Base-by-base conservation (phyloP, 192 early-diverging fungal species). In the Radiomyces spectabilis region DNA sequence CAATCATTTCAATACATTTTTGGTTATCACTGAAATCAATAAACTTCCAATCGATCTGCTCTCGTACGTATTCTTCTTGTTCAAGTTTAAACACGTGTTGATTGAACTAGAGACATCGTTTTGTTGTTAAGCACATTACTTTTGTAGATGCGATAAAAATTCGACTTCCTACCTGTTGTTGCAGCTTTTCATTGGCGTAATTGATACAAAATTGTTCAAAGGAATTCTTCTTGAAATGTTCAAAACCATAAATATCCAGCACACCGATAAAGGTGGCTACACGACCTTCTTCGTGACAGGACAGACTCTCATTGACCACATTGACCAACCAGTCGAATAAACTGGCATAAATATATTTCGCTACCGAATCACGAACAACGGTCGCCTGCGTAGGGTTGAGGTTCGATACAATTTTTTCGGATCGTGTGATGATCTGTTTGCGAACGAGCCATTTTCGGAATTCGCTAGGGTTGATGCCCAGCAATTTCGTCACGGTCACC, bases 131-230 rank as follows among this genome's bases (percentile, higher is more conserved):
- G 26, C 2, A 33, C 29, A 40, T 32, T 24, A 47, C 25, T 41
- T 19, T 34, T 34, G 29, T 33, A 55, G 12, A 55, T 30, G 5
- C 31, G 27, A 12, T 25, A 4, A 18, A 7, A 16, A 54, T 13
- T 49, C 5, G 24, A 13, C 19, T 24, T 30, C n/a, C 5, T 55
- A 69, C 68, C 41, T 72, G 88, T 74, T 97, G 94, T 71, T 99
- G 97, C 50, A 99, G 75, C 72, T 99, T 99, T 70, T 99, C 97
- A 71, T 95, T 95, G 57, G 93, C 87, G 61, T 89, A 91, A 63
- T 92, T 89, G 58, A 99, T 96, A 80, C 96, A 99, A 71, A 97
- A 97, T 78, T 99, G 96, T 75, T 99, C 96, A 57, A 99, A 99
- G 19, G 94, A 97, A 77, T 99, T 99, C 76, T 94, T 96, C 73